A percentile compares a stretch with the other conserved stretches of the same genome.
Conservation (phyloP, 2,329 filamentous ascomycete genomes). For the Fusarium abutilonis region DNA sequence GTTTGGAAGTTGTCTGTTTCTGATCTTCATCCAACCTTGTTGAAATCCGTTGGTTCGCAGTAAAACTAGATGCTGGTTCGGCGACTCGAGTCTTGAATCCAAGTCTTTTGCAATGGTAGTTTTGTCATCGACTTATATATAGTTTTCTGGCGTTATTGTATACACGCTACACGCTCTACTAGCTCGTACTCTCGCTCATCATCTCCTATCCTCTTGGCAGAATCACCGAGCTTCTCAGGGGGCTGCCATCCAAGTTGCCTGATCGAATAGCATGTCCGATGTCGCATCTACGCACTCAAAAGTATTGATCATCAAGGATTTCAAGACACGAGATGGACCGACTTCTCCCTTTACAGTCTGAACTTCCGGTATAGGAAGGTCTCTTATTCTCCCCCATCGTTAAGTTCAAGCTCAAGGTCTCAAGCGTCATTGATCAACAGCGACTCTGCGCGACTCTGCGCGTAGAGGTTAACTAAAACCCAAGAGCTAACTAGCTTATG, state of each 20-base stretch:
- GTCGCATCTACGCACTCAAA: constrained; percentile 30
- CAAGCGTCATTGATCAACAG: constrained; percentile 11
- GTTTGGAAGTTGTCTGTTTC: constrained; percentile 3
- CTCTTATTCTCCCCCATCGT: too few relatives aligned
- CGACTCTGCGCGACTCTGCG: constrained; percentile 38
- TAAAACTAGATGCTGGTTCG: neutral
- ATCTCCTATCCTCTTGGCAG: constrained; percentile 21
- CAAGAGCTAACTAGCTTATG: constrained; percentile 23
- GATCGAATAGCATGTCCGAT: constrained; percentile 36
- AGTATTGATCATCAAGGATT: constrained; percentile 1
- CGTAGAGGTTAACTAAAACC: constrained; percentile 14
- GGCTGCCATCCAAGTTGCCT: constrained; percentile 28
- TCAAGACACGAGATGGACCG: neutral
- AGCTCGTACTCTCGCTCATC: neutral
- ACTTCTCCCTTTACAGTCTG: neutral
- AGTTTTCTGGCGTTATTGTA: neutral
- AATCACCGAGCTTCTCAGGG: constrained; percentile 18
- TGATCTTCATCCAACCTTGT: neutral
- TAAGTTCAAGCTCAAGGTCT: constrained; percentile 22
- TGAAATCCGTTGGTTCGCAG: neutral
- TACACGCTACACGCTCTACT: neutral
- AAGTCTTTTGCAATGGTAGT: neutral
- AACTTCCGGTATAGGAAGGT: constrained; percentile 1
- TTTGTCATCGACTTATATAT: neutral
- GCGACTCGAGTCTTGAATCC: neutral